Conservation (phyloP, 1,284 basidiomycete species). For the Laetiporus sulphureus region DNA sequence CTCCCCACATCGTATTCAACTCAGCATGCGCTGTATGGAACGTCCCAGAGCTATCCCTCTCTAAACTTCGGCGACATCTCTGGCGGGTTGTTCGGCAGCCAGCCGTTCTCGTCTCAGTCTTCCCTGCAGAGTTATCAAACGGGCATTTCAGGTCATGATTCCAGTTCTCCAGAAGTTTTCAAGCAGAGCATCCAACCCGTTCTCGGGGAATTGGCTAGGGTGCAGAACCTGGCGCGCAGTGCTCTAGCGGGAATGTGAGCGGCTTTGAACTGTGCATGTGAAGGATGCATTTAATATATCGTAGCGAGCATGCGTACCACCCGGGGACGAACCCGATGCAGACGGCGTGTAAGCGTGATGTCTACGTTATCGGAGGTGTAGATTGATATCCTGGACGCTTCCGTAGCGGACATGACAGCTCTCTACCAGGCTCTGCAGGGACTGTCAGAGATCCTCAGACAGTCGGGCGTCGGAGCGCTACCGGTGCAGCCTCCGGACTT, state of each 20-base stretch:
- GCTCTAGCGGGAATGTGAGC: slow-evolving; percentile 45
- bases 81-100: neutral
- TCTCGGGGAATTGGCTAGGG: slow-evolving; percentile 35
- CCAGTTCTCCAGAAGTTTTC: slow-evolving; percentile 47
- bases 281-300: neutral
- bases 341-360: slow-evolving; percentile 35
- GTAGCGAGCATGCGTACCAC: slow-evolving; percentile 49
- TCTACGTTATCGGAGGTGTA: neutral
- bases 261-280: neutral
- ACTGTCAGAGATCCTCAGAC: slow-evolving; percentile 38
- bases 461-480: slow-evolving; percentile 47
- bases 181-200: slow-evolving; percentile 44
- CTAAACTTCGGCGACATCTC: neutral
- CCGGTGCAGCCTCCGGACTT: slow-evolving; percentile 27
- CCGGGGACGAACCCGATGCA: slow-evolving; percentile 38
- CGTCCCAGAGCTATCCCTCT: neutral
- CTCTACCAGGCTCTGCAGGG: slow-evolving; percentile 39
- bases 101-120: slow-evolving; percentile 2
- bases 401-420: slow-evolving; percentile 34
- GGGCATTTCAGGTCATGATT: slow-evolving; percentile 36
- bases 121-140: neutral
- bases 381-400: neutral
- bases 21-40: neutral
- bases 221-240: slow-evolving; percentile 38
- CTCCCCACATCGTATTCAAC: no score